phyloP scores from a whole-genome alignment of 2,329 filamentous ascomycete genomes.

The Clarireedia hainanense region DNA sequence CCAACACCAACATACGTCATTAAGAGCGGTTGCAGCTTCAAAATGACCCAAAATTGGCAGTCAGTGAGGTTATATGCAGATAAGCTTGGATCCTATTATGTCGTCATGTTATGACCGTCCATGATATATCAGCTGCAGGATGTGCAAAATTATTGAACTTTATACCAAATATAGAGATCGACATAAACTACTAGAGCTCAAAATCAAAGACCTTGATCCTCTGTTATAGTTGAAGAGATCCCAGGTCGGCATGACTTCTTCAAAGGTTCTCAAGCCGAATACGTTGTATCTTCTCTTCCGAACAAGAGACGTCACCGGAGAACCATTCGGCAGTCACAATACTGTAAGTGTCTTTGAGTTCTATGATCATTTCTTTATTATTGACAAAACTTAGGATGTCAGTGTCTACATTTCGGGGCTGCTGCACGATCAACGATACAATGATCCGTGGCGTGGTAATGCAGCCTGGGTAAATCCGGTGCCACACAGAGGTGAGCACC shows the following conservation, averaged over 20 bases:
- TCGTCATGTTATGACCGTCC: no score
- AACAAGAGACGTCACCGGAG: neutral
- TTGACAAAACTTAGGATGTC: neutral
- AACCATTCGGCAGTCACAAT: neutral
- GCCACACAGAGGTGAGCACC: neutral
- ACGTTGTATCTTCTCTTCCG: neutral
- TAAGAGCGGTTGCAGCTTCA: no score
- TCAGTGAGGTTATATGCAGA: no score
- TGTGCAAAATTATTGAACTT: no score
- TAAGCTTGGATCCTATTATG: no score
- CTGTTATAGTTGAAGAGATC: neutral
- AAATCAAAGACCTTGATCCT: no score
- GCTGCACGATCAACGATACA: neutral
- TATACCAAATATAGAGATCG: no score
- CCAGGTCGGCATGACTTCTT: neutral
- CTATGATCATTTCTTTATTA: neutral
- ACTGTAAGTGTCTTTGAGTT: neutral
- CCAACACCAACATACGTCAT: no score
- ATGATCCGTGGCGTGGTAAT: neutral
- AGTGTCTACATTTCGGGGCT: neutral
- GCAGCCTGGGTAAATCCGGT: neutral
- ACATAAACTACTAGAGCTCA: no score
- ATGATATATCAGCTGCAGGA: no score
- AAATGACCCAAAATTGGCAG: no score
- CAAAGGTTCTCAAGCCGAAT: neutral